phyloP scores from a whole-genome alignment of 345 rosid species.

The Camelina sativa region DNA sequence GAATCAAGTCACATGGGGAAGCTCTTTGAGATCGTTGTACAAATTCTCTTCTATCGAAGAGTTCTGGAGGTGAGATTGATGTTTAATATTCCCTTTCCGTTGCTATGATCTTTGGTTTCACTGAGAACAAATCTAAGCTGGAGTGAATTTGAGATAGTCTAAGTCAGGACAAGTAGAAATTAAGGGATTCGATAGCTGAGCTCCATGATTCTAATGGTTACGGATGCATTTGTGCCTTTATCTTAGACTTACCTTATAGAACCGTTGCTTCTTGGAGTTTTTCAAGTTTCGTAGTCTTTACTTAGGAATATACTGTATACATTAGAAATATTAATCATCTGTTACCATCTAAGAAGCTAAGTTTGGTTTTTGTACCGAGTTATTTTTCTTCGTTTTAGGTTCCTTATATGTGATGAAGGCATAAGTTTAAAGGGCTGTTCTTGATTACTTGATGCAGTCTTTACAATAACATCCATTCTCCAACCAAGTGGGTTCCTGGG shows the following conservation, averaged over 20 bases:
- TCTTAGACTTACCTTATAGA: background rate
- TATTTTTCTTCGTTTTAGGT: background rate
- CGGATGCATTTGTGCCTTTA: background rate
- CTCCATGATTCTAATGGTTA: background rate
- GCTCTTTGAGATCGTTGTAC: slow-evolving; percentile 68
- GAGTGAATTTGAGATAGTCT: background rate
- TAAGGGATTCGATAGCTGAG: background rate
- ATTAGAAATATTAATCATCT: background rate
- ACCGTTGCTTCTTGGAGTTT: slow-evolving; percentile 6
- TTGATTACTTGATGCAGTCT: slow-evolving; percentile 51
- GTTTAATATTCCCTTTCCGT: background rate
- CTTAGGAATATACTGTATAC: background rate
- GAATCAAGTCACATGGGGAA: slow-evolving; percentile 73
- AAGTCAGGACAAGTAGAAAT: background rate
- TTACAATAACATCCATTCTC: slow-evolving; percentile 79
- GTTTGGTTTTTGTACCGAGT: background rate
- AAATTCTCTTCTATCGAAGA: slow-evolving; percentile 73
- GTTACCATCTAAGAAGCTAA: background rate
- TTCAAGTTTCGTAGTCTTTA: slow-evolving; percentile 6
- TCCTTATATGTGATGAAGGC: background rate
- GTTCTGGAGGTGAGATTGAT: slow-evolving; percentile 69
- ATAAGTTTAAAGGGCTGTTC: no score
- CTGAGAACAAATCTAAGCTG: background rate
- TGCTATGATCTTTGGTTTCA: background rate
- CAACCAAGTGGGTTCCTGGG: slow-evolving; percentile 62